A percentile compares a stretch with the other conserved stretches of the same genome.
Evolutionary conservation across 2,329 filamentous ascomycete genomes (phyloP).

Genomic region (Elsinoe ampelina): DNA sequence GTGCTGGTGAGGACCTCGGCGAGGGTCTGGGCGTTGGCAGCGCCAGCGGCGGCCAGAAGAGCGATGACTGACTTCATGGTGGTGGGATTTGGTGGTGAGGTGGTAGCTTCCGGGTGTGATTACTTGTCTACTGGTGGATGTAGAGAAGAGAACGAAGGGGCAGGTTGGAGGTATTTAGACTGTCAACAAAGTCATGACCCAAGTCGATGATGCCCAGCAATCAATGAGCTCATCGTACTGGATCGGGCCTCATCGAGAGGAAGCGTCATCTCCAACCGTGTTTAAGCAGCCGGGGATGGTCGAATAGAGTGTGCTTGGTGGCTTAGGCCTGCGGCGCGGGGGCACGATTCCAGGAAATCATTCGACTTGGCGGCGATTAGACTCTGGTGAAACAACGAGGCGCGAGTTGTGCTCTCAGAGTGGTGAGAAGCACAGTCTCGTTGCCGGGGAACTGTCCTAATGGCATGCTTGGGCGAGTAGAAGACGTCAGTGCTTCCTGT

Average conservation of each 20-base stretch:
- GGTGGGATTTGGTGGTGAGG: background rate
- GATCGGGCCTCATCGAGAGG: constrained; percentile 9
- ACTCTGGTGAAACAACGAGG: constrained; percentile 6
- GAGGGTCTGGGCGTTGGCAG: constrained; percentile 17
- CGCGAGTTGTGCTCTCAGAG: background rate
- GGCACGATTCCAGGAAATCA: constrained; percentile 2
- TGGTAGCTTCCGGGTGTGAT: background rate
- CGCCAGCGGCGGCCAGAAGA: constrained; percentile 12
- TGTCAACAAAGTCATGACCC: background rate
- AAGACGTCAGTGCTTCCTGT: constrained; percentile 8
- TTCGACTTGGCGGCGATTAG: constrained; percentile 8
- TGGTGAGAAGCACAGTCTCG: constrained; percentile 5
- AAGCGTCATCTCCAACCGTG: constrained; percentile 10
- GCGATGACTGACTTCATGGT: constrained; percentile 11
- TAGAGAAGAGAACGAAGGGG: background rate
- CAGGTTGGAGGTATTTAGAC: background rate
- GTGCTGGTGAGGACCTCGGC: constrained; percentile 20
- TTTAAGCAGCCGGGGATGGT: constrained; percentile 4
- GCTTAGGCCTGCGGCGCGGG: constrained; percentile 8
- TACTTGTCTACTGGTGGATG: background rate
- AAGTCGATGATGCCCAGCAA: constrained; percentile 11
- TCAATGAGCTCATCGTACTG: constrained; percentile 12
- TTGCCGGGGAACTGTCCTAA: constrained; percentile 5
- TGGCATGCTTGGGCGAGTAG: constrained; percentile 1
- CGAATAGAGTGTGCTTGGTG: constrained; percentile 8